Evolutionary conservation across 2,329 filamentous ascomycete species (phyloP), one percentile per base, ranked within the genome.

Genomic region (Fusarium sp.): DNA sequence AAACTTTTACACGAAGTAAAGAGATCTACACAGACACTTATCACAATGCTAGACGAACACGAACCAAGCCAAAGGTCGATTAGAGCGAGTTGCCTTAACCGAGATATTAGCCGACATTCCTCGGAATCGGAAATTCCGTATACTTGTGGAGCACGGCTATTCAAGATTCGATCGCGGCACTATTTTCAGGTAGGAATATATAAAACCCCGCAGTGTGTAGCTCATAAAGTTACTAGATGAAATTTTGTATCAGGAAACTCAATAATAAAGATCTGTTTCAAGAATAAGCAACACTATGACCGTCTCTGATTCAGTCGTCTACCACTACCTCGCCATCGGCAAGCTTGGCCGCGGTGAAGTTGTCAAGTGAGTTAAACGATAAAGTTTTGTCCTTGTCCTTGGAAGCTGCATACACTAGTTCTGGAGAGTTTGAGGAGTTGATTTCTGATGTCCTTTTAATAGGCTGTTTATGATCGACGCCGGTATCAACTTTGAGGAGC

Each of bases 251-350:
- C 14, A 1, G 0, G 2, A 8, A 34, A 5, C 14, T 31, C 28
- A 3, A 31, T 31, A 11, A 14, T 4, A 4, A 9, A n/a, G 13
- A 28, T 1, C 4, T 13, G 13, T 9, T 13, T 31, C 10, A 5
- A 31, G 5, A 19, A 46, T 17, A 7, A 14, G 6, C 24, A 62
- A 0, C 7, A 31, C 28, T 31, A 62, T 63, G 50, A 22, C 58
- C 0, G 7, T n/a, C 0, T 49, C 59, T 0, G 39, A 46, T 26
- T 46, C 51, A 4, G 44, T 51, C n/a, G 50, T 57, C 3, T 64
- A 64, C 1, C 61, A 64, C n/a, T 64, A 64, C 44, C 61, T 64
- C 6, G 51, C 58, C 10, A 64, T 64, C 17, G 61, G 61, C n/a
- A 64, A 51, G 7, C 59, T 64, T 42, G 61, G 61, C 11, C 58